Base-by-base conservation (phyloP, 1,139 yeast species). In the Hansenula lynferdii region DNA sequence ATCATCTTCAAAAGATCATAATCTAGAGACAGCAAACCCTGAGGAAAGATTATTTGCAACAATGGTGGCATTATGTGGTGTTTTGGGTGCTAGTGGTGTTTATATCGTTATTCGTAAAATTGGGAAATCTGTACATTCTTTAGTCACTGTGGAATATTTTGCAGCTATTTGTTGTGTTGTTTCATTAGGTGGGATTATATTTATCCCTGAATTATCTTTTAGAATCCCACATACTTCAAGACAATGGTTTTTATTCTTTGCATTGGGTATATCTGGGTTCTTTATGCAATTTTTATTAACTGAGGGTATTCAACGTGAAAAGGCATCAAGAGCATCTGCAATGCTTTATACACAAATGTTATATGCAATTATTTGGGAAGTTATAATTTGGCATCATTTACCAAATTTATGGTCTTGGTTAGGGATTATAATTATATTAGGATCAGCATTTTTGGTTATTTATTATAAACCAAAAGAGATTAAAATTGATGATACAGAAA, bases 281-380 rank as follows among this genome's bases (percentile, higher is more conserved):
- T 61, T 80, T 40, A 84, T 83, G 79, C 96, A 89, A 58, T 79
- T 80, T 50, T 65, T 82, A 23, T 62, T 85, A 40, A 85, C 97
- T 0, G 80, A 87, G 4, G 97, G 96, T 1, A 73, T 89, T 37
- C 96, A 86, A 58, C 66, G 87, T 42, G 96, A 85, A 45, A 72
- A 72, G 40, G 95, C 96, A 1, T 79, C 89, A 2, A 72, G 86
- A 42, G 89, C 90, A 0, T 71, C 92, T 6, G 70, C 85, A 44
- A 81, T 85, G 73, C 65, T 76, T 6, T 89, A 89, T 58, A 71
- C 87, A 3, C 86, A 81, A 52, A 72, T 89, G 70, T 63, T 87
- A 2, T 86, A 83, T 63, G 92, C 96, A 0, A 64, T 86, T n/a
- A 47, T 83, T 26, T 81, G 90, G 78, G 96, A 89, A 54, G 65